Evolutionary conservation across 805 yeast species (phyloP).

Genomic region (Dipodascus albidus): DNA sequence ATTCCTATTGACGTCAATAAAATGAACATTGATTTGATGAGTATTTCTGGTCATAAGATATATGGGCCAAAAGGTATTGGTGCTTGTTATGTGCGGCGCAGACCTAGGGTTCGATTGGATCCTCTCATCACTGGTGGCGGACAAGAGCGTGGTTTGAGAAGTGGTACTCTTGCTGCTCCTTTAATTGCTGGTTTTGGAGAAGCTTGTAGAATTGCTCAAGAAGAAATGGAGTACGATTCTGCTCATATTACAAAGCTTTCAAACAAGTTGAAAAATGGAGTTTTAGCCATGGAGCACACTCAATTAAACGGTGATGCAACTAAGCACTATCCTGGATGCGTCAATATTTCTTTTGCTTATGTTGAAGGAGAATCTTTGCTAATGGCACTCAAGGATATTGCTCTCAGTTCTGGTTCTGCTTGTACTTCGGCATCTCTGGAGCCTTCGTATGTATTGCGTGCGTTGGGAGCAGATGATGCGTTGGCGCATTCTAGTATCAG

Average conservation of each 20-base stretch:
- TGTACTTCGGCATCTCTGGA: constrained; percentile 98
- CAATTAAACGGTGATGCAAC: constrained; percentile 75
- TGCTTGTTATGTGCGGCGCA: constrained; percentile 88
- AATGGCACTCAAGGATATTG: constrained; percentile 97
- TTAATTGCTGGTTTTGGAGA: constrained; percentile 93
- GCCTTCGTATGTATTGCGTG: constrained; percentile 93
- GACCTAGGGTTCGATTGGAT: constrained; percentile 95
- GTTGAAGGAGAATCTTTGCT: constrained; percentile 95
- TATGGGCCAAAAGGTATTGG: constrained; percentile 98
- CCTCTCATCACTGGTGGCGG: constrained; percentile 97
- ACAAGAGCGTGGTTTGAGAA: constrained; percentile 94
- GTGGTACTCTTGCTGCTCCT: constrained; percentile 97
- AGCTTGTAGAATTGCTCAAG: constrained; percentile 75
- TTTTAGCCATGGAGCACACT: constrained; percentile 77
- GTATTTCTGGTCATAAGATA: constrained; percentile 90
- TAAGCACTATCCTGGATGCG: constrained; percentile 84
- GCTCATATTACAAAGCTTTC: constrained; percentile 63
- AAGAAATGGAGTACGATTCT: constrained; percentile 65
- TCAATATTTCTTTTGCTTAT: constrained; percentile 91
- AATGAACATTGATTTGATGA: constrained; percentile 84
- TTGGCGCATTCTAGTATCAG: constrained; percentile 97
- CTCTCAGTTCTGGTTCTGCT: constrained; percentile 92
- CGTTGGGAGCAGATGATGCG: constrained; percentile 96
- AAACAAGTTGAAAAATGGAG: constrained; percentile 55
- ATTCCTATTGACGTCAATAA: constrained; percentile 86